Percentiles rank a stretch among this genome's conserved stretches.
Evolutionary conservation across 1,284 basidiomycete species (phyloP).

Genomic region (Cryptococcus neoformans): DNA sequence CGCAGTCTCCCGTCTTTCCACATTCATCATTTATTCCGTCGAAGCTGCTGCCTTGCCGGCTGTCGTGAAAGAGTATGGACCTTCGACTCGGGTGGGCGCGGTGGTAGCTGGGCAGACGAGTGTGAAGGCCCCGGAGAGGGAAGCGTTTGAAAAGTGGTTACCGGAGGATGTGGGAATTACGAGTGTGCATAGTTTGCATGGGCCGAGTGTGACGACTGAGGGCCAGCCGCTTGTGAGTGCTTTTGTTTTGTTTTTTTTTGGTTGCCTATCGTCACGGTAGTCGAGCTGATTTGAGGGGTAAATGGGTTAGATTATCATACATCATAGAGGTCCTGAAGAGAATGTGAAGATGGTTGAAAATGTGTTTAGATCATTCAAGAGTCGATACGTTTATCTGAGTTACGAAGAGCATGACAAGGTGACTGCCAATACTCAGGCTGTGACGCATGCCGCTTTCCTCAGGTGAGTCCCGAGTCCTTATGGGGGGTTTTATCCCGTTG

Average conservation of each 20-base stretch:
- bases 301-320: slow-evolving; percentile 71
- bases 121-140: slow-evolving; percentile 91
- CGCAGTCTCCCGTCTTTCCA: slow-evolving; percentile 74
- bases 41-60: slow-evolving; percentile 85
- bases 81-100: slow-evolving; percentile 88
- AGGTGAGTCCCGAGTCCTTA: slow-evolving; percentile 56
- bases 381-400: slow-evolving; percentile 84
- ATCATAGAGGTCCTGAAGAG: slow-evolving; percentile 74
- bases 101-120: slow-evolving; percentile 95
- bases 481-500: too few species aligned
- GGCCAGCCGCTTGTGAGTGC: slow-evolving; percentile 81
- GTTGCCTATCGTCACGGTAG: neutral
- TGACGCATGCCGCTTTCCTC: slow-evolving; percentile 96
- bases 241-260: neutral
- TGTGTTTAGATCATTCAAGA: slow-evolving; percentile 77
- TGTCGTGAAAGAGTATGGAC: slow-evolving; percentile 85
- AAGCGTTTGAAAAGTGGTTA: slow-evolving; percentile 85
- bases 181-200: slow-evolving; percentile 92
- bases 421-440: slow-evolving; percentile 97
- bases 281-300: neutral
- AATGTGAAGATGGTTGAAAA: slow-evolving; percentile 76
- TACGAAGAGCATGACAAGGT: slow-evolving; percentile 96
- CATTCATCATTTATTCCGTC: slow-evolving; percentile 90
- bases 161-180: slow-evolving; percentile 85
- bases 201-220: slow-evolving; percentile 83